phyloP scores from a whole-genome alignment of 192 early-diverging fungal genomes.

The Mortierella hygrophila region DNA sequence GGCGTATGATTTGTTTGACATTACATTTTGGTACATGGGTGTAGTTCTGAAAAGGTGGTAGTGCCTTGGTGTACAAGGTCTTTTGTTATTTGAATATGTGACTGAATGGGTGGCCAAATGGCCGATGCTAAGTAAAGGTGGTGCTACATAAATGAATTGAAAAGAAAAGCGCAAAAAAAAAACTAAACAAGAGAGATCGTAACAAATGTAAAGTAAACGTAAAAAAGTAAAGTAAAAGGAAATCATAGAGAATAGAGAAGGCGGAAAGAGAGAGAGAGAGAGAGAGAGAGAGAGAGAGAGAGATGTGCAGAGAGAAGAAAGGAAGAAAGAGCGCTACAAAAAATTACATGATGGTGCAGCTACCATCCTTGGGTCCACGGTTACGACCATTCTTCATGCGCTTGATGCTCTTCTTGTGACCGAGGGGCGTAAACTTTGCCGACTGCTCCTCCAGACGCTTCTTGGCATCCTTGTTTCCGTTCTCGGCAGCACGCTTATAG shows the following conservation, averaged over 20 bases:
- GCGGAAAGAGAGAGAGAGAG: too few relatives aligned
- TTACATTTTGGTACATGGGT: too few relatives aligned
- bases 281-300: too few relatives aligned
- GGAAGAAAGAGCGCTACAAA: neutral
- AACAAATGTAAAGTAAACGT: neutral
- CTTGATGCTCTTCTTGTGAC: slow-evolving; percentile 28
- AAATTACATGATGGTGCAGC: slow-evolving; percentile 43
- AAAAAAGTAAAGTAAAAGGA: neutral
- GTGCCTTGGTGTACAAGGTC: too few relatives aligned
- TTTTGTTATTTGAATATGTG: too few relatives aligned
- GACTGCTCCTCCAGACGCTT: slow-evolving; percentile 36
- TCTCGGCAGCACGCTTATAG: slow-evolving; percentile 62
- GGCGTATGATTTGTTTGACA: too few relatives aligned
- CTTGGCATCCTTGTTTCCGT: slow-evolving; percentile 56
- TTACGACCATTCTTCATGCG: slow-evolving; percentile 27
- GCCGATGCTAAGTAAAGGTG: too few relatives aligned
- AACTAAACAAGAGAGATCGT: neutral
- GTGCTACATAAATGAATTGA: too few relatives aligned
- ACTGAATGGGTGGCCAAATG: too few relatives aligned
- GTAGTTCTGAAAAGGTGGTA: too few relatives aligned
- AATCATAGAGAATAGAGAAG: neutral
- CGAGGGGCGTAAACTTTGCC: neutral
- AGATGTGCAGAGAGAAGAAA: neutral
- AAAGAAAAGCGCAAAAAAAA: neutral
- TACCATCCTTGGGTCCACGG: slow-evolving; percentile 25